Base-by-base conservation (phyloP, 176 grass and related monocot genomes). In the Themeda triandra region DNA sequence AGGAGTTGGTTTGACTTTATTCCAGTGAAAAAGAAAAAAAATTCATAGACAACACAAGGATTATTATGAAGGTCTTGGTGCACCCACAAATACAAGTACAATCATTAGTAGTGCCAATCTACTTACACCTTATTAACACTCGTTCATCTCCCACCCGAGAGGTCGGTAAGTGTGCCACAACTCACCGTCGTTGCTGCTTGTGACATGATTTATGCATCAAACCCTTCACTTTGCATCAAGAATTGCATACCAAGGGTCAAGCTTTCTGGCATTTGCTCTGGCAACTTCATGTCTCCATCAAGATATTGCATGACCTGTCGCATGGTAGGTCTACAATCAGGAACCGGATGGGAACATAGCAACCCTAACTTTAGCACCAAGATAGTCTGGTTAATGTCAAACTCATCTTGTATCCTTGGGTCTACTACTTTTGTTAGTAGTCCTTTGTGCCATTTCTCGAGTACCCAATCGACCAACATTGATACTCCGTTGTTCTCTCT, bases 291-390 rank as follows among this genome's bases (percentile, higher is more conserved):
- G 8, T 77, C 77, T 0, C 84, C 66, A 32, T 83, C 25, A 6
- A 91, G 74, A 70, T 76, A 81, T 1, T 73, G 76, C 56, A 79
- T 72, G 59, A 85, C 87, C 32, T 85, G 54, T 24, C 54, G 23
- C 23, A 59, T 59, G 54, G 54, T 59, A n/a, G 54, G 54, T 23
- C 54, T 59, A 10, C 23, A 9, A 59, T 59, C 54, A 10, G 54
- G 23, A 59, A 59, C 1, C 4, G 54, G 54, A 59, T 59, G 23
- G 54, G 54, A 59, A 4, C 54, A 59, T 11, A 59, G 23, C 54
- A 59, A n/a, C 54, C 54, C 54, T 59, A 59, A 24, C 54, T 59
- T 59, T 3, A 59, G 54, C 21, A 59, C 54, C 54, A 59, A n/a
- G 23, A n/a, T 59, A 0, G 23, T 59, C 54, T 59, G 23, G 54